Percentiles rank a stretch among this genome's conserved stretches.
phyloP scores from a whole-genome alignment of 106 monocot species.

The Acanthochlamys bracteata region DNA sequence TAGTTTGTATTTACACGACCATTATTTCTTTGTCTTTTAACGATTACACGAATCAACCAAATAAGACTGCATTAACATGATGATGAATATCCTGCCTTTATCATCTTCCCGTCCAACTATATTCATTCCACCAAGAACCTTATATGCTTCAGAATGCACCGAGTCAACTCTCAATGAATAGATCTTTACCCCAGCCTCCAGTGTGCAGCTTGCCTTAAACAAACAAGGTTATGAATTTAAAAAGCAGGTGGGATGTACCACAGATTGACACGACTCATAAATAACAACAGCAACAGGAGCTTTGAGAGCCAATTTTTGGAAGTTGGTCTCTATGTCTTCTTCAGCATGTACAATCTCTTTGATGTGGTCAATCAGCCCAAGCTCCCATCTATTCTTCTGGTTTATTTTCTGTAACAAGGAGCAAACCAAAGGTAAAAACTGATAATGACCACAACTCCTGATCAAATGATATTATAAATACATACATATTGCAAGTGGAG shows the following conservation, averaged over 20 bases:
- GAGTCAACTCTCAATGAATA: constrained; percentile 96
- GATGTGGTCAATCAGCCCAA: constrained; percentile 88
- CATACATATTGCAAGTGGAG: not conserved
- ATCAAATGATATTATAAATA: not conserved
- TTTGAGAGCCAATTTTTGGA: constrained; percentile 56
- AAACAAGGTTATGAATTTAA: not conserved
- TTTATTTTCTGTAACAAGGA: constrained; percentile 77
- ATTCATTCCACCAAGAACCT: constrained; percentile 93
- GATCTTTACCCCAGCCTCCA: constrained; percentile 98
- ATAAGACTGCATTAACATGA: too few species aligned
- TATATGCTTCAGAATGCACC: constrained; percentile 87
- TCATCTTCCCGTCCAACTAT: constrained; percentile 73
- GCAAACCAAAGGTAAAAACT: not conserved
- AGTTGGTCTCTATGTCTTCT: constrained; percentile 87
- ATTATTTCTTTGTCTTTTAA: too few species aligned
- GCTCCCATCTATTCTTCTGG: constrained; percentile 99
- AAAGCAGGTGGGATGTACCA: not conserved
- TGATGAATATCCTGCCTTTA: constrained; percentile 27
- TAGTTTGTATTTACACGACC: too few species aligned
- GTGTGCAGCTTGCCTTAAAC: constrained; percentile 86
- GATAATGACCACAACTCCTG: not conserved
- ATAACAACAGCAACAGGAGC: not conserved
- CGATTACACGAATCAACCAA: too few species aligned
- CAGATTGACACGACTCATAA: not conserved
- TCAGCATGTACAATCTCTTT: constrained; percentile 71